These are phyloP conservation scores for Flaveria floridana DNA, from an alignment of 140 eudicot genomes.

Conservation along the genomic window DNA sequence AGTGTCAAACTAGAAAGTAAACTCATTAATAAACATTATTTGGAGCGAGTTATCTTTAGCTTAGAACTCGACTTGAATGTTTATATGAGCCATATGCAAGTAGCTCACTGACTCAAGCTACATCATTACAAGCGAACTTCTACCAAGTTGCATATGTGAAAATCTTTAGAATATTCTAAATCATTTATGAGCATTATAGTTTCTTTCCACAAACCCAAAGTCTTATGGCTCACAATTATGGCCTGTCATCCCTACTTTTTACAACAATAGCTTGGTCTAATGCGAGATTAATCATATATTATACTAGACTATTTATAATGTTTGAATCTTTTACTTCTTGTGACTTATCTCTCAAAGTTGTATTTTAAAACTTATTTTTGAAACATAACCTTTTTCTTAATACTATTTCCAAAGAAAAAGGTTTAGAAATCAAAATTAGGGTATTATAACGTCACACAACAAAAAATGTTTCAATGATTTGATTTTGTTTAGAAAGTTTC, in stretches of 20 bases:
- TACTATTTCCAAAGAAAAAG: too few relatives aligned
- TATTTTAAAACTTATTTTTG: too few relatives aligned
- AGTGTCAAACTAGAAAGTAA: too few relatives aligned
- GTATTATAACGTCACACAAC: not conserved
- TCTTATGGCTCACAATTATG: not conserved
- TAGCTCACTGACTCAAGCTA: too few relatives aligned
- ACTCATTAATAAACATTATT: too few relatives aligned
- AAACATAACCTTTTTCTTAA: not conserved
- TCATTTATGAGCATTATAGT: not conserved
- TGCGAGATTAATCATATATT: not conserved
- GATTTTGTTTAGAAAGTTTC: not conserved
- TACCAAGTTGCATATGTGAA: not conserved
- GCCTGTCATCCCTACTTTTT: not conserved
- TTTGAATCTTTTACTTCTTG: not conserved
- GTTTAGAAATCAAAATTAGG: too few relatives aligned
- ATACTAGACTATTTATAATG: not conserved
- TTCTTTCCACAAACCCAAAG: not conserved
- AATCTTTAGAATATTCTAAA: too few relatives aligned
- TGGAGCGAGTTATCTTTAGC: too few relatives aligned
- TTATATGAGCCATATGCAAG: too few relatives aligned
- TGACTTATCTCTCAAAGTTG: not conserved
- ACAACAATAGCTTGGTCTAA: not conserved
- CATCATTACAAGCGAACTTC: too few relatives aligned
- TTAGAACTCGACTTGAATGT: too few relatives aligned
- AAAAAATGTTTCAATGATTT: not conserved